phyloP scores from a whole-genome alignment of 1,284 basidiomycete species.

The Schizopora paradoxa region DNA sequence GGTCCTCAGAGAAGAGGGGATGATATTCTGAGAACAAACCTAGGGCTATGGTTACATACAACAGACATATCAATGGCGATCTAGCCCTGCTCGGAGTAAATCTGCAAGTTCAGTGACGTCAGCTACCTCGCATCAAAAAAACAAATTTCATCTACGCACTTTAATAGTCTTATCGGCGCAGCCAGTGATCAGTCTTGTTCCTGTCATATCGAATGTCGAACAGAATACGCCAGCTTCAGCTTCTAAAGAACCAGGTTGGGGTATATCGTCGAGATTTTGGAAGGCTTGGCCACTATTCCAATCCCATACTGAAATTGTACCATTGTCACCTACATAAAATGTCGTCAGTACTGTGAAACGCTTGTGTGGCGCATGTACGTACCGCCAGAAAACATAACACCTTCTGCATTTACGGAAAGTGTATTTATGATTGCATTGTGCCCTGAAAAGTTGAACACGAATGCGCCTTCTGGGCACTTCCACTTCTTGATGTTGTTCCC shows the following conservation, averaged over 20 bases:
- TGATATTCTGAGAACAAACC: too few relatives aligned
- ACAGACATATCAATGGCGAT: neutral
- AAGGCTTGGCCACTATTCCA: conserved; percentile 93
- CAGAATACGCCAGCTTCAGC: conserved; percentile 95
- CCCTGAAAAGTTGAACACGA: conserved; percentile 93
- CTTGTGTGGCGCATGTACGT: conserved; percentile 23
- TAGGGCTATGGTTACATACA: conserved; percentile 10
- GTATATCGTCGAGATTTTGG: conserved; percentile 90
- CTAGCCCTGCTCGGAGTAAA: conserved; percentile 48
- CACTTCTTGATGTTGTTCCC: conserved; percentile 99
- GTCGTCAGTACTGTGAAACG: neutral
- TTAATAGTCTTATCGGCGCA: conserved; percentile 99
- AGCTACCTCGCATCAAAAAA: neutral
- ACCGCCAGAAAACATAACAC: conserved; percentile 96
- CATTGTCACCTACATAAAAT: conserved; percentile 69
- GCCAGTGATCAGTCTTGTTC: conserved; percentile 91
- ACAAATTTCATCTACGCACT: conserved; percentile 36
- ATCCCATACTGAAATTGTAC: conserved; percentile 88
- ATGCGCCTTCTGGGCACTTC: conserved; percentile 94
- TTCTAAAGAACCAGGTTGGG: conserved; percentile 95
- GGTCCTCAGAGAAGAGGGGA: too few relatives aligned
- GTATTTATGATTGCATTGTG: conserved; percentile 99
- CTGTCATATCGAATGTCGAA: conserved; percentile 94
- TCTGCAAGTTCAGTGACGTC: conserved; percentile 26
- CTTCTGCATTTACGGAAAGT: conserved; percentile 88